These are phyloP conservation scores for Microsporum ferrugineum DNA, from an alignment of 2,329 filamentous ascomycete genomes.

Conservation along the genomic window DNA sequence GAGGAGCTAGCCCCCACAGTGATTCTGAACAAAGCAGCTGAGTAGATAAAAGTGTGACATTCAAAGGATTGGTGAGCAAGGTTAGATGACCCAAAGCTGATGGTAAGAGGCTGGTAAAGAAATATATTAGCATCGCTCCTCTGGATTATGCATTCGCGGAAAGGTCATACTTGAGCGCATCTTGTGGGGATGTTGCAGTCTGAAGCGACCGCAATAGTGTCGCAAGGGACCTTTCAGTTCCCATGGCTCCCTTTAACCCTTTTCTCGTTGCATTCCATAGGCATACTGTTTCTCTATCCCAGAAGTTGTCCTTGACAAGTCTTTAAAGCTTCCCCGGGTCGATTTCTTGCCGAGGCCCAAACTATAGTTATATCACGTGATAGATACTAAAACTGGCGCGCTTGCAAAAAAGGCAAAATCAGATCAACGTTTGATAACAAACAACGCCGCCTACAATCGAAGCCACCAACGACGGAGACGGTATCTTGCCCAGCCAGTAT, in stretches of 20 bases:
- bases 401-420: not conserved
- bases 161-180: conserved; percentile 46
- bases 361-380: not conserved
- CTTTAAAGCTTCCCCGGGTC: not conserved
- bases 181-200: conserved; percentile 46
- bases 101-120: conserved; percentile 40
- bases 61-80: conserved; percentile 49
- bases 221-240: conserved; percentile 49
- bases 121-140: conserved; percentile 12
- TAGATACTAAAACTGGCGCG: not conserved
- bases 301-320: not conserved
- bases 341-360: conserved; percentile 1
- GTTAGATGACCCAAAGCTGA: conserved; percentile 38
- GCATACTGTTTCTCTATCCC: not conserved
- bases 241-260: conserved; percentile 31
- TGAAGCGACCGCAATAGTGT: conserved; percentile 51
- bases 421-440: not conserved
- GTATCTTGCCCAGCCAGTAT: not conserved
- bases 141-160: conserved; percentile 15
- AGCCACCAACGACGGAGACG: not conserved
- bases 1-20: conserved; percentile 45
- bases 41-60: conserved; percentile 48
- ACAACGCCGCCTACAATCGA: not conserved
- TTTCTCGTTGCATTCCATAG: not conserved
- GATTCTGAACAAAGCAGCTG: conserved; percentile 49